Evolutionary conservation across 2,329 filamentous ascomycete genomes (phyloP).

Genomic region (Orbilia oligospora): DNA sequence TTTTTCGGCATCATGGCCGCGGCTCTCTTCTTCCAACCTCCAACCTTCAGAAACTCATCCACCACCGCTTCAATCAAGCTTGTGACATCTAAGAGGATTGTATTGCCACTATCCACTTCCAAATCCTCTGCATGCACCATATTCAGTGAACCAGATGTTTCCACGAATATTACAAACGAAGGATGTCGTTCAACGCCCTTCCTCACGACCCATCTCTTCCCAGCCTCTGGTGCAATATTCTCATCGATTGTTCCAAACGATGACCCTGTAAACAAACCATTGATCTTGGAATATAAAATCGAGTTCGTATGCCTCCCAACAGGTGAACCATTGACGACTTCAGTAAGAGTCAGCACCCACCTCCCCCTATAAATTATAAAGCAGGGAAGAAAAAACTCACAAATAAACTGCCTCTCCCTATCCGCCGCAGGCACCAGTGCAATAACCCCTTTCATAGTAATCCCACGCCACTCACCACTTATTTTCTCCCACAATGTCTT

Average conservation of each 20-base stretch:
- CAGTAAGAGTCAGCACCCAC: background rate
- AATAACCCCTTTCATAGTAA: conserved; percentile 32
- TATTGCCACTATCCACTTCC: conserved; percentile 63
- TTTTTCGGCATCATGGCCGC: conserved; percentile 56
- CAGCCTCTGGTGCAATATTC: conserved; percentile 64
- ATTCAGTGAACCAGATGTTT: conserved; percentile 58
- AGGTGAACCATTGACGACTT: conserved; percentile 61
- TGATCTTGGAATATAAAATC: conserved; percentile 82
- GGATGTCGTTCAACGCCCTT: conserved; percentile 86
- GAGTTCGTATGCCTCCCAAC: conserved; percentile 54
- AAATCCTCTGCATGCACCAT: conserved; percentile 25
- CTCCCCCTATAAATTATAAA: background rate
- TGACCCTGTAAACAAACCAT: conserved; percentile 81
- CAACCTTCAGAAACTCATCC: conserved; percentile 66
- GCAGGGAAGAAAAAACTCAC: conserved; percentile 16
- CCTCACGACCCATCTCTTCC: conserved; percentile 68
- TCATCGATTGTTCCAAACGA: conserved; percentile 78
- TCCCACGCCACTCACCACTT: conserved; percentile 25
- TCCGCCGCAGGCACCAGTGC: conserved; percentile 22
- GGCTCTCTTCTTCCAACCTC: conserved; percentile 65
- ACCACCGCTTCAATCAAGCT: conserved; percentile 67
- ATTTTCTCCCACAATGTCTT: conserved; percentile 30
- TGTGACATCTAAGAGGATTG: conserved; percentile 65
- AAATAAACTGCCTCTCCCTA: conserved; percentile 62
- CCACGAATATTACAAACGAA: conserved; percentile 86